Evolutionary conservation across 139 green algal genomes (phyloP).

Genomic region (Coelastrella sp.): DNA sequence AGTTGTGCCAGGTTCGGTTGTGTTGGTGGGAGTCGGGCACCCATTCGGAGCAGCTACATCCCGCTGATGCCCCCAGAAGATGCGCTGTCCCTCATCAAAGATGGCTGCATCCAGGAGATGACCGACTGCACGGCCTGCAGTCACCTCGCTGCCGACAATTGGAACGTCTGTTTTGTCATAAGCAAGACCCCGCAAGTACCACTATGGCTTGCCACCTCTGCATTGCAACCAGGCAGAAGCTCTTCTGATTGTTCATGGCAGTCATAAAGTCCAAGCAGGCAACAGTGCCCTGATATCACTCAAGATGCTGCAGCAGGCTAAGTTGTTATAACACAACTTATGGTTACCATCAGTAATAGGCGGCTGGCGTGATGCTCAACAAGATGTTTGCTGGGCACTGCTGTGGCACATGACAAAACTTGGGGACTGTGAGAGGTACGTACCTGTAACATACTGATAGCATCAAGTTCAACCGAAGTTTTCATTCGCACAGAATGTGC

Average conservation of each 20-base stretch:
- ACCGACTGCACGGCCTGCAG: background rate
- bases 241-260: background rate
- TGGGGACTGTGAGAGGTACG: too few species aligned
- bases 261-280: background rate
- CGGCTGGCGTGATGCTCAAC: too few species aligned
- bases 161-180: background rate
- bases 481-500: too few species aligned
- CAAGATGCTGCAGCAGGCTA: too few species aligned
- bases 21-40: background rate
- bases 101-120: background rate
- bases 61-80: background rate
- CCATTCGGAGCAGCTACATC: background rate
- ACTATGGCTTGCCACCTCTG: background rate
- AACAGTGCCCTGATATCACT: too few species aligned
- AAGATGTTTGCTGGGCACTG: too few species aligned
- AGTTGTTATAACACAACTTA: too few species aligned
- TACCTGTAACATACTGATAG: too few species aligned
- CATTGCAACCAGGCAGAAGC: background rate
- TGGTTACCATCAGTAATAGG: too few species aligned
- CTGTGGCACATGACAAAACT: too few species aligned
- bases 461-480: too few species aligned
- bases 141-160: background rate
- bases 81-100: background rate
- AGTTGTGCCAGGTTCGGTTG: background rate
- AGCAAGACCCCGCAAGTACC: background rate